Evolutionary conservation across 2,329 filamentous ascomycete genomes (phyloP), one percentile per base, ranked within the genome.

Genomic region (Arthroderma sp.): DNA sequence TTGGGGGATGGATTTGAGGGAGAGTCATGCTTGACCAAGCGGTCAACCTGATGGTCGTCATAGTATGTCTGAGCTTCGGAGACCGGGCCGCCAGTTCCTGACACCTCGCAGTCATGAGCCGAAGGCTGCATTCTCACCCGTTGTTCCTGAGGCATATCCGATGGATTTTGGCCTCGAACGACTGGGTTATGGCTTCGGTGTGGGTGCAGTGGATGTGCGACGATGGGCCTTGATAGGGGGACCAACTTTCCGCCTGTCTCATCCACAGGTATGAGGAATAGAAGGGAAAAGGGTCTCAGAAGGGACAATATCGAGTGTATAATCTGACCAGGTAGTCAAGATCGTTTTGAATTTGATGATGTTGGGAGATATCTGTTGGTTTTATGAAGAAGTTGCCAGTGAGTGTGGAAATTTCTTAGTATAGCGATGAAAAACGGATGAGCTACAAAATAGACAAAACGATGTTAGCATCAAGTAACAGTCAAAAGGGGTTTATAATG

Each of bases 1-100:
- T 84, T 85, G 56, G 74, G 75, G 51, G 69, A 67, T 41, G 70
- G 70, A 55, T 63, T 70, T 60, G 65, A 68, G 53, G 71, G 70
- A 55, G 72, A 72, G 59, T 63, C 58, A 55, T 71, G 69, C 61
- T 71, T 68, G 54, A 66, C 47, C n/a, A 7, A 25, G 28, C 47
- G 28, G 47, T 33, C 23, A 31, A 15, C 41, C 41, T 51, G 23
- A 19, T 15, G 23, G 15, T 51, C 47, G 28, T 51, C 47, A 51
- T 17, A 19, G 28, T 51, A 33, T 4, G 23, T 15, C 25, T 51
- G 25, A 17, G 23, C 8, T 25, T 51, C 47, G 47, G 28, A 7
- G 47, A 33, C 47, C 25, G 47, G 28, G 25, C 15, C 25, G 47
- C 47, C 47, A 51, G 47, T 31, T 31, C 47, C 47, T 51, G 47